Percentiles rank a stretch among this genome's conserved stretches.
These are phyloP conservation scores for Pulicaria dysenterica DNA, from an alignment of 129 eudicot species.

Conservation along the genomic window DNA sequence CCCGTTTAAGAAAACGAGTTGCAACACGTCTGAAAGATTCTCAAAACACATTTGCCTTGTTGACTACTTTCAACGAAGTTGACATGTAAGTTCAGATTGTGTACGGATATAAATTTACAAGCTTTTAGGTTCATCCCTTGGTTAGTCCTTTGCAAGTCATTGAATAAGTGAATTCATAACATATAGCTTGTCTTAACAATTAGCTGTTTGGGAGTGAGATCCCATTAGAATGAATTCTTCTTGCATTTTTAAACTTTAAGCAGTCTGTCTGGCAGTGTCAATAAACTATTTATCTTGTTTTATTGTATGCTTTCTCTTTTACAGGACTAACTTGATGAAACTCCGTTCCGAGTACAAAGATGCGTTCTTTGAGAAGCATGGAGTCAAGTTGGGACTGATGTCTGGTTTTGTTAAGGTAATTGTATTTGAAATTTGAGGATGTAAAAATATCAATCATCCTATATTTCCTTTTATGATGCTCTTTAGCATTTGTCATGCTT, in stretches of 20 bases:
- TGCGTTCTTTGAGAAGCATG: conserved; percentile 82
- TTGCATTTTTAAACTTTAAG: neutral
- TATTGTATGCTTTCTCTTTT: conserved; percentile 13
- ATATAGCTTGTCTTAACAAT: conserved; percentile 20
- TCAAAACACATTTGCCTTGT: conserved; percentile 94
- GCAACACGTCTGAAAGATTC: conserved; percentile 96
- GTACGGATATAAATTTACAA: neutral
- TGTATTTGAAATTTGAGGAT: neutral
- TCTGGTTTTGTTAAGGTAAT: conserved; percentile 89
- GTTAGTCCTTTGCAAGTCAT: neutral
- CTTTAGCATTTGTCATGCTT: neutral
- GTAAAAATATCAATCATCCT: neutral
- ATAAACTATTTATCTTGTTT: neutral
- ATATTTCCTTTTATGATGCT: neutral
- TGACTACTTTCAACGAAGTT: conserved; percentile 97
- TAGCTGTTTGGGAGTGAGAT: neutral
- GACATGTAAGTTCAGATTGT: conserved; percentile 63
- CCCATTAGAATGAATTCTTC: neutral
- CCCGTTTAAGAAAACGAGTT: conserved; percentile 93
- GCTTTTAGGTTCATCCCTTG: conserved; percentile 19
- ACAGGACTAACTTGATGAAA: conserved; percentile 94
- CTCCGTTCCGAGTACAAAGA: conserved; percentile 96
- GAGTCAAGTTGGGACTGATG: conserved; percentile 96
- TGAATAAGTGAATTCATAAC: neutral
- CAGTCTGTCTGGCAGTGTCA: conserved; percentile 12